Evolutionary conservation across 2,329 filamentous ascomycete species (phyloP), one percentile per base, ranked within the genome.

Genomic region (Ophiognomonia clavigignenti-juglandacearum): DNA sequence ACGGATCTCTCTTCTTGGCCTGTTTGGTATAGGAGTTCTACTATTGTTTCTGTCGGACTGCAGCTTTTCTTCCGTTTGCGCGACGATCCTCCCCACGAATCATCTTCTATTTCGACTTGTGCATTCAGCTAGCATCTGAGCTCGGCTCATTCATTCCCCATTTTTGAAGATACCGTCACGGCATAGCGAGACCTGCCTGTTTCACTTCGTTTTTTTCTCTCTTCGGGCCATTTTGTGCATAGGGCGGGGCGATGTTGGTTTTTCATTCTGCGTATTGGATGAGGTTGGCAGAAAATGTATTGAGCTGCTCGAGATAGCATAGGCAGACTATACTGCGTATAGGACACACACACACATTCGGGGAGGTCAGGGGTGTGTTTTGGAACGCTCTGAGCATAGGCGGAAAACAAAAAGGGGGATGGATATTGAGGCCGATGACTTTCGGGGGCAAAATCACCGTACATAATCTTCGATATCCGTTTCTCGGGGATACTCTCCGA

Each of bases 121-220:
- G 50, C 50, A 45, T 52, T 46, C 29, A 40, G 43, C 23, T 36
- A 43, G 16, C 34, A 16, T 36, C 11, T 6, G 8, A 36, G 34
- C 22, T 20, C 16, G 39, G 50, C 42, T 37, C 31, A 42, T 40
- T 24, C 24, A 26, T n/a, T 31, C n/a, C 29, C 42, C 23, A 27
- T 31, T 19, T 48, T 39, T 51, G 38, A 45, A 48, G 49, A 51
- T 51, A 51, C 49, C 49, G 49, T 34, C 43, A 52, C 36, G 48
- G 45, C 45, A 45, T 51, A 48, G 48, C 48, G 48, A 45, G 48
- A 45, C 45, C 45, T 48, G 41, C 45, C 39, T 44, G 39, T 47
- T 39, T 40, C 16, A 40, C 23, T 39, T 40, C 31, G 31, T 45
- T 36, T 42, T 31, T 9, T 27, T 39, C 18, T 41, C 22, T 32